These are phyloP conservation scores for Daphne laureola DNA, from an alignment of 441 rosid genomes.

Conservation along the genomic window DNA sequence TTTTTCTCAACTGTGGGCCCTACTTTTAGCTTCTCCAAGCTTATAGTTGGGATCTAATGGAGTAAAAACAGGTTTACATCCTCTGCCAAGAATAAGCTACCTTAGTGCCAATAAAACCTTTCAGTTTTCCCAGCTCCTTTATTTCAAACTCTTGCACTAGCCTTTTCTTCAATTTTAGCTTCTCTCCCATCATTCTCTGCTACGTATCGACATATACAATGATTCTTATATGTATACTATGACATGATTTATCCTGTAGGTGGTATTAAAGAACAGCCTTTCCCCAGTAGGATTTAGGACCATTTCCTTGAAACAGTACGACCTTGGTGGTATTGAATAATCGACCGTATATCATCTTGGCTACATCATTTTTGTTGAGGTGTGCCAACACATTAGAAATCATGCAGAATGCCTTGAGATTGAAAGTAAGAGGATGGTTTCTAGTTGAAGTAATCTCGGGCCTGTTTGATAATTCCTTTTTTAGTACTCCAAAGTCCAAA, in stretches of 20 bases:
- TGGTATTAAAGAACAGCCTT: neutral
- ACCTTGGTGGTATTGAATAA: neutral
- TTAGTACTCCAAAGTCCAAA: constrained; percentile 1
- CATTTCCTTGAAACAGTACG: constrained; percentile 7
- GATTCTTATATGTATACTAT: too few relatives aligned
- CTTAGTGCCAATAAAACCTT: too few relatives aligned
- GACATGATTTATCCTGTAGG: neutral
- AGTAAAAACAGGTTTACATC: too few relatives aligned
- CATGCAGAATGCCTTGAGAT: constrained; percentile 5
- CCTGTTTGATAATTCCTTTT: constrained; percentile 1
- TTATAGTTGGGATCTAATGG: too few relatives aligned
- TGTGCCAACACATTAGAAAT: neutral
- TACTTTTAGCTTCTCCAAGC: too few relatives aligned
- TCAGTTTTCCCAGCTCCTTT: too few relatives aligned
- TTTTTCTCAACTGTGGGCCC: too few relatives aligned
- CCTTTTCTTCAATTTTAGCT: too few relatives aligned
- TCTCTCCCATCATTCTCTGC: too few relatives aligned
- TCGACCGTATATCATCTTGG: neutral
- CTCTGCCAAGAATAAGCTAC: too few relatives aligned
- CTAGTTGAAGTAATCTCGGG: constrained; percentile 9
- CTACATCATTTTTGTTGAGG: constrained; percentile 2
- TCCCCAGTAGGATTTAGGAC: constrained; percentile 3
- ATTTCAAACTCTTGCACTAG: too few relatives aligned
- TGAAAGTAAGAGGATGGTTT: neutral
- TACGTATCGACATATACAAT: too few relatives aligned